These are phyloP conservation scores for Secale cereale DNA, from an alignment of 176 grass and related monocot species.

Conservation along the genomic window DNA sequence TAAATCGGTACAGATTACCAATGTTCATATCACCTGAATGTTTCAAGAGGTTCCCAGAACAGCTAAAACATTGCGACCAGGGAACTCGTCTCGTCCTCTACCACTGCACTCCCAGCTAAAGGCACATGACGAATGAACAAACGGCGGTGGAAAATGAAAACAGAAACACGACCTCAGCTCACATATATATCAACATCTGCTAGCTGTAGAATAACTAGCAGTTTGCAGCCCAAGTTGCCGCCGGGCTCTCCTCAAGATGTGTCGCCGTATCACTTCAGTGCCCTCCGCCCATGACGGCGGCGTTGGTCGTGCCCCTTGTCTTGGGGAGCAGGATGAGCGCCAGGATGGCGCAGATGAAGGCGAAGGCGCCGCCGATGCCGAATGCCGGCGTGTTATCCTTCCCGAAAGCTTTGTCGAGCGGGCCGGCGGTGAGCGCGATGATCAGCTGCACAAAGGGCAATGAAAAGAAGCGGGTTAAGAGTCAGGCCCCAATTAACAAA, in stretches of 20 bases:
- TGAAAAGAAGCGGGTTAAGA: background rate
- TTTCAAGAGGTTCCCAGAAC: background rate
- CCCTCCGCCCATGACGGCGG: slow-evolving; percentile 21
- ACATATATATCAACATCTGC: background rate
- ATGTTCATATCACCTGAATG: background rate
- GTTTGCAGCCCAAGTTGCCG: background rate
- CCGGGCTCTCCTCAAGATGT: background rate
- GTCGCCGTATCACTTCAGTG: slow-evolving; percentile 25
- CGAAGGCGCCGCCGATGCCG: slow-evolving; percentile 36
- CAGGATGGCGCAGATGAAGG: slow-evolving; percentile 31
- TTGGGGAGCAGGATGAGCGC: slow-evolving; percentile 34
- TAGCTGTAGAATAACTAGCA: background rate
- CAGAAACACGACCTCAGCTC: background rate
- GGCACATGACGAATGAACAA: background rate
- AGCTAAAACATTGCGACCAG: background rate
- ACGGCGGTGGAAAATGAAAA: background rate
- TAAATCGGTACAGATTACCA: background rate
- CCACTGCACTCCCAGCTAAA: background rate
- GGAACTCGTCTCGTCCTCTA: background rate
- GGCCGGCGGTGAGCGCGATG: slow-evolving; percentile 43
- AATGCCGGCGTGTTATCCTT: slow-evolving; percentile 50
- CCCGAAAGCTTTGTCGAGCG: slow-evolving; percentile 38
- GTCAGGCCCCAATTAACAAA: background rate
- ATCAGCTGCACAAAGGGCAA: slow-evolving; percentile 18
- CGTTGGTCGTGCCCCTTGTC: slow-evolving; percentile 26